Conservation (phyloP, 805 yeast genomes). For the Blastobotrys chiropterorum region DNA sequence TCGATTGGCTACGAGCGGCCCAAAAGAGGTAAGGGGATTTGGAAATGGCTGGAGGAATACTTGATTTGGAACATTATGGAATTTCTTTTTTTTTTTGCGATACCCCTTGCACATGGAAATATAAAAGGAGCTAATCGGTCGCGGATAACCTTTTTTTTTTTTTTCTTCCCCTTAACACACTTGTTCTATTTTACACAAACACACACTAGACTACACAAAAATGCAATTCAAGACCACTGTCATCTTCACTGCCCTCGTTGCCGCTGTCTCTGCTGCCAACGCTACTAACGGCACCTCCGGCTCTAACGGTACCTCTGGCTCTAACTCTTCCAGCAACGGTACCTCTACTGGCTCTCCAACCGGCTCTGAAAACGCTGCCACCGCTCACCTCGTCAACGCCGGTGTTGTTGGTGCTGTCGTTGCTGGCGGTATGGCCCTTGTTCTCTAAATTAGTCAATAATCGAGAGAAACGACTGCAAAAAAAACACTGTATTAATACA, state of each 20-base stretch:
- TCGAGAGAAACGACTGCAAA: not conserved
- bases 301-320: slow-evolving; percentile 14
- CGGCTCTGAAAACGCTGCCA: slow-evolving; percentile 26
- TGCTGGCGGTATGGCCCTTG: slow-evolving; percentile 35
- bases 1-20: not conserved
- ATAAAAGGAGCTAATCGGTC: not conserved
- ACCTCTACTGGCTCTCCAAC: slow-evolving; percentile 23
- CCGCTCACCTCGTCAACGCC: slow-evolving; percentile 30
- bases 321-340: slow-evolving; percentile 18
- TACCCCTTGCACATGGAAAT: not conserved
- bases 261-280: slow-evolving; percentile 25
- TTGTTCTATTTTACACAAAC: not conserved
- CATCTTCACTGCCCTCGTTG: slow-evolving; percentile 23
- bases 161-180: not conserved
- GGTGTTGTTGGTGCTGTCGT: slow-evolving; percentile 36
- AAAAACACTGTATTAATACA: not conserved
- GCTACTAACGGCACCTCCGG: slow-evolving; percentile 16
- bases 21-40: not conserved
- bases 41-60: not conserved
- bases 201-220: slow-evolving; percentile 9
- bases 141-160: slow-evolving; percentile 5
- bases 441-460: slow-evolving; percentile 27
- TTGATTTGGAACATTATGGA: not conserved
- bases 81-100: not conserved
- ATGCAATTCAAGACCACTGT: slow-evolving; percentile 29